A percentile compares a stretch with the other conserved stretches of the same genome.
Evolutionary conservation across 169 alveolate species (phyloP).

Genomic region (Plasmodium knowlesi): DNA sequence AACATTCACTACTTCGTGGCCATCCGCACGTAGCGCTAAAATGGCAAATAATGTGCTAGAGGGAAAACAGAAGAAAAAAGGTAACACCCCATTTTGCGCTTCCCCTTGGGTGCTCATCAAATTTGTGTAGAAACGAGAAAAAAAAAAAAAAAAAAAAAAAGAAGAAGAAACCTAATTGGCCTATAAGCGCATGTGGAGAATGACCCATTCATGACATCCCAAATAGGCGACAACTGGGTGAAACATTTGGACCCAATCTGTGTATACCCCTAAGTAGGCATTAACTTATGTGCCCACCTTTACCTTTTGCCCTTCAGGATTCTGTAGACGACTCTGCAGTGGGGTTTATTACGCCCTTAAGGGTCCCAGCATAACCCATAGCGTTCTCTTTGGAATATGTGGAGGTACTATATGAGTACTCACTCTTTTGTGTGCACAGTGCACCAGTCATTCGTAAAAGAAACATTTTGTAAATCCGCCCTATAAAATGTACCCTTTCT

Average conservation of each 20-base stretch:
- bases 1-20: neutral
- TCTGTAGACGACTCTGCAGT: conserved; percentile 19
- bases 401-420: conserved; percentile 31
- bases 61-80: conserved; percentile 5
- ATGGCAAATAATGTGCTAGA: conserved; percentile 12
- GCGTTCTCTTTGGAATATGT: conserved; percentile 66
- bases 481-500: neutral
- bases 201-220: neutral
- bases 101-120: neutral
- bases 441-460: neutral
- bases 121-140: neutral
- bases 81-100: neutral
- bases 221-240: neutral
- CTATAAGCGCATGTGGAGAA: neutral
- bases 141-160: neutral
- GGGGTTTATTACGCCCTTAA: conserved; percentile 12
- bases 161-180: neutral
- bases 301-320: conserved; percentile 3
- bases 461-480: neutral
- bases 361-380: conserved; percentile 73
- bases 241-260: neutral
- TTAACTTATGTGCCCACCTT: neutral
- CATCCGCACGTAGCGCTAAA: neutral
- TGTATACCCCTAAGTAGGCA: neutral
- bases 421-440: conserved; percentile 2